A percentile compares a stretch with the other conserved stretches of the same genome.
Conservation (phyloP, 768 basidiomycete genomes). For the Termitomyces eurrhizus region DNA sequence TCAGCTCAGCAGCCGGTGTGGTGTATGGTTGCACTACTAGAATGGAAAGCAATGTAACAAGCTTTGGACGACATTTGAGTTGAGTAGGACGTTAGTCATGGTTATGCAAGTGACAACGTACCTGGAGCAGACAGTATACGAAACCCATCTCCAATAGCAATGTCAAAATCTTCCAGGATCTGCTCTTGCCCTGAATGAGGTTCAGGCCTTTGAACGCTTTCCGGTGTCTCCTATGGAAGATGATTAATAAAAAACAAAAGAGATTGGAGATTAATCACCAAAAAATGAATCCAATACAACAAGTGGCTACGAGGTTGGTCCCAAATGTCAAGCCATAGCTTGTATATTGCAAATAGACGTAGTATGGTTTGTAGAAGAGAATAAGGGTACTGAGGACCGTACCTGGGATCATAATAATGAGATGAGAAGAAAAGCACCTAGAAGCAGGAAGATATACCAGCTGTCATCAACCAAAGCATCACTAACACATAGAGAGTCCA, state of each 20-base stretch:
- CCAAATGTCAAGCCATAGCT: background rate
- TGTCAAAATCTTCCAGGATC: background rate
- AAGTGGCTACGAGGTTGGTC: background rate
- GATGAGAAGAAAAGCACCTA: too few species aligned
- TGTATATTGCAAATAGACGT: background rate
- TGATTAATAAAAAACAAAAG: background rate
- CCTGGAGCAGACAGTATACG: background rate
- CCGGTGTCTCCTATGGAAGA: background rate
- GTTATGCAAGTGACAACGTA: background rate
- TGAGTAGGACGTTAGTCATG: too few species aligned
- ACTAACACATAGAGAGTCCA: background rate
- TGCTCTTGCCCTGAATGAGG: background rate
- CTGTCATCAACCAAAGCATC: background rate
- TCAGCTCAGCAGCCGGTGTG: background rate
- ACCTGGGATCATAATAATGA: background rate
- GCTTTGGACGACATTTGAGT: too few species aligned
- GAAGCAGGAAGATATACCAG: background rate
- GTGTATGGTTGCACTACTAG: background rate
- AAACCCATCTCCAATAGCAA: background rate
- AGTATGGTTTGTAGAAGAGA: too few species aligned
- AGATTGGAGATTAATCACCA: background rate
- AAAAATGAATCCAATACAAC: background rate
- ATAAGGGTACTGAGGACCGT: background rate
- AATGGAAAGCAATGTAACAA: too few species aligned
- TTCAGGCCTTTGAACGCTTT: background rate